These are phyloP conservation scores for Podosphaera fusca DNA, from an alignment of 2,329 filamentous ascomycete genomes.

Conservation along the genomic window DNA sequence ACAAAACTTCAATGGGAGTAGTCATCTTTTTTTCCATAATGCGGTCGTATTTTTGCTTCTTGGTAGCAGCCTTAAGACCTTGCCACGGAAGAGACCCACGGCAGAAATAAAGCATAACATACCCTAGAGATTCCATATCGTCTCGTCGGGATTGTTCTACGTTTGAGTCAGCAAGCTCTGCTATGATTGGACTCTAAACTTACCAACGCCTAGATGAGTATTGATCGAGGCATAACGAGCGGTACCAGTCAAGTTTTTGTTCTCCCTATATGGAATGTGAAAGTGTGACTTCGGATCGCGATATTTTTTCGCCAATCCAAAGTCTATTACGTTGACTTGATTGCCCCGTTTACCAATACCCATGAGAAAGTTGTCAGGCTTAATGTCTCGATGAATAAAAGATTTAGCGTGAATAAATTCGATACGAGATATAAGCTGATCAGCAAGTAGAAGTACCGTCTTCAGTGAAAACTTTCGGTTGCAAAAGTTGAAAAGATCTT, in stretches of 20 bases:
- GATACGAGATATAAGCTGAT: conserved; percentile 96
- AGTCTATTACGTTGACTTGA: conserved; percentile 98
- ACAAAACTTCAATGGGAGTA: conserved; percentile 91
- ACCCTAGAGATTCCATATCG: conserved; percentile 96
- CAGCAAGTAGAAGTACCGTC: conserved; percentile 86
- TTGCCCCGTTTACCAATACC: conserved; percentile 97
- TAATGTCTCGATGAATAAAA: conserved; percentile 99
- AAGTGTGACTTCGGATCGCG: conserved; percentile 99
- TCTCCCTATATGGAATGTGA: conserved; percentile 98
- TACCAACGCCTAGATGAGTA: conserved; percentile 85
- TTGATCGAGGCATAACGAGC: conserved; percentile 98
- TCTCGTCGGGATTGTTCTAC: conserved; percentile 93
- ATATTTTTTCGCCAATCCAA: conserved; percentile 98
- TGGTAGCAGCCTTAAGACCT: conserved; percentile 90
- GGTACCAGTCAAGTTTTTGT: conserved; percentile 98
- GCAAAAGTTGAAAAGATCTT: conserved; percentile 99
- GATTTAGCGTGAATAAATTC: conserved; percentile 99
- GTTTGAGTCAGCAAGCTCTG: conserved; percentile 12
- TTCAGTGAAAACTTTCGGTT: conserved; percentile 99
- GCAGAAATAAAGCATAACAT: conserved; percentile 99
- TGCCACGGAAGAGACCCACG: conserved; percentile 97
- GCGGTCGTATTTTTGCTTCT: conserved; percentile 99
- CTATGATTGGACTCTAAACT: conserved; percentile 16
- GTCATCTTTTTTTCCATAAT: conserved; percentile 99
- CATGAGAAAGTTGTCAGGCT: conserved; percentile 99